Base-by-base conservation (phyloP, 73 alveolate genomes). In the Stentor roeselii region DNA sequence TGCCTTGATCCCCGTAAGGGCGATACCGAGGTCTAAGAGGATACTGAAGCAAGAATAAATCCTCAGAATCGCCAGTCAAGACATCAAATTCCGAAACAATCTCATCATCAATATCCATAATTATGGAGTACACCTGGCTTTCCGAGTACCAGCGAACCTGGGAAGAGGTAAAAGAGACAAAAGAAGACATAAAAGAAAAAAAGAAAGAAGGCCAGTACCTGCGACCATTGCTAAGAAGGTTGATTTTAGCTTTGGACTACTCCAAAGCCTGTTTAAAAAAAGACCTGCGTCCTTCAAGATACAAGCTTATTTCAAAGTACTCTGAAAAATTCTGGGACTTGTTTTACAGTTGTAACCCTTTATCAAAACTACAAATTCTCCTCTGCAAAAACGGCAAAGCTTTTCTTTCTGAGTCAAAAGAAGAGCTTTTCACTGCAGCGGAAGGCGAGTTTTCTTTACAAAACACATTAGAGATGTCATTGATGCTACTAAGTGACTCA, bases 1-100 rank as follows among this genome's bases (percentile, higher is more conserved):
- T 67, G 41, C 92, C 92, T 59, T 86, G 89, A 60, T 86, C 92
- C 0, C 92, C 92, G 40, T 86, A 86, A 0, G 60, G 39, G 37
- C 92, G 40, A 61, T 86, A 82, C 38, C 75, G 40, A n/a, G 92
- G 92, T 36, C 92, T 80, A 50, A 86, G 59, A 60, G 92, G 92
- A 59, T 86, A 86, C 59, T 86, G 82, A 6, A 86, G 77, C 35
- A 78, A 36, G 41, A 60, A 86, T 34, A 86, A 36, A 34, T 39
- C 76, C 36, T 39, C 30, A 37, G 76, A 61, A 0, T 80, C 88
- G 21, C 83, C 60, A 31, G 82, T 32, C 36, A 77, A 41, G 4
- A 86, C 88, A 83, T 86, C 92, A 39, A 60, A 80, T 38, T 86
- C 92, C 11, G 88, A 83, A 3, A 86, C 0, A 58, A 86, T 75